Conservation (phyloP, 2,329 filamentous ascomycete species). For the Emydomyces testavorans region DNA sequence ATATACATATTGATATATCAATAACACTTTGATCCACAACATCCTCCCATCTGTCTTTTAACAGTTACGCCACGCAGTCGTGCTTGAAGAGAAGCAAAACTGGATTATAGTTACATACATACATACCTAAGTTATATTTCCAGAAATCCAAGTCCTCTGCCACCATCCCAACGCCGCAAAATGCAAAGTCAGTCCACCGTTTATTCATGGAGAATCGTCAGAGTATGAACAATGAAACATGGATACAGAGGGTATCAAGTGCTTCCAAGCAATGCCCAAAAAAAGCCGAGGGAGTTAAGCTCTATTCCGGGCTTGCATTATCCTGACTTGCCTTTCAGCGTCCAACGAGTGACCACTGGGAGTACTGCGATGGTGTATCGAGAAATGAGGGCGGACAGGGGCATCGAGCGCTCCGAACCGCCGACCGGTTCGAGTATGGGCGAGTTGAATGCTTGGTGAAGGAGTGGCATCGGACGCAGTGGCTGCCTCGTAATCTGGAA, state of each 20-base stretch:
- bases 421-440: constrained; percentile 4
- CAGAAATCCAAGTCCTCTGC: too few relatives aligned
- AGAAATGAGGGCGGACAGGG: constrained; percentile 20
- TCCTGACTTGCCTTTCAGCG: constrained; percentile 30
- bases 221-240: not conserved
- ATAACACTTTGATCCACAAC: too few relatives aligned
- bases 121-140: not conserved
- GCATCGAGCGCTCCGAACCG: constrained; percentile 1
- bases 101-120: too few relatives aligned
- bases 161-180: not conserved
- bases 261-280: constrained; percentile 2
- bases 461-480: constrained; percentile 11
- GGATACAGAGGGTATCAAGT: not conserved
- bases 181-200: not conserved
- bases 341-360: constrained; percentile 25
- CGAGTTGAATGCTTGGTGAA: not conserved
- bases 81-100: too few relatives aligned
- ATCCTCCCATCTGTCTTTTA: too few relatives aligned
- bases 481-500: constrained; percentile 55
- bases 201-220: not conserved
- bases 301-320: constrained; percentile 30
- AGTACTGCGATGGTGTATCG: constrained; percentile 20
- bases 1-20: too few relatives aligned
- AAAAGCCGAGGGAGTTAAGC: not conserved
- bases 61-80: too few relatives aligned